Evolutionary conservation across 1,139 yeast species (phyloP).

Genomic region (Kodamaea suecica): DNA sequence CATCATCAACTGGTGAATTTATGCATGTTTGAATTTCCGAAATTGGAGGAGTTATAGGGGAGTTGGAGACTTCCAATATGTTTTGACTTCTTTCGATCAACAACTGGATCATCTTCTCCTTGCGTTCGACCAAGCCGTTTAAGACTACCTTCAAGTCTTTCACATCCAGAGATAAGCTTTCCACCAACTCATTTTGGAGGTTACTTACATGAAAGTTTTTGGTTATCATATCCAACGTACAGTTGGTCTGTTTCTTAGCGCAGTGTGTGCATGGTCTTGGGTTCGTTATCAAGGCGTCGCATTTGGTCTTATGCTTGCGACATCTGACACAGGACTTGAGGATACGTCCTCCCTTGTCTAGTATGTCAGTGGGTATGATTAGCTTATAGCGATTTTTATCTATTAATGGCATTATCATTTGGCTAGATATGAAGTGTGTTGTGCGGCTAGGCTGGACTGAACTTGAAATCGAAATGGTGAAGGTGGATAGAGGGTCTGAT

Average conservation of each 20-base stretch:
- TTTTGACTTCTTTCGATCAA: conserved; percentile 21
- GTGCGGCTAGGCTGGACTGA: too few relatives aligned
- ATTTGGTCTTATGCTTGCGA: conserved; percentile 61
- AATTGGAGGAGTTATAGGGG: conserved; percentile 12
- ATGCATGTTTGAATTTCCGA: conserved; percentile 31
- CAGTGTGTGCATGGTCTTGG: conserved; percentile 63
- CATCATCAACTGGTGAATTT: conserved; percentile 15
- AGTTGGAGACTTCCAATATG: conserved; percentile 5
- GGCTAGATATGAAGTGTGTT: too few relatives aligned
- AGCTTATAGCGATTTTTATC: conserved; percentile 7
- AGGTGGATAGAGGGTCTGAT: too few relatives aligned
- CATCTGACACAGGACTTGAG: conserved; percentile 62
- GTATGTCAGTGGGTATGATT: conserved; percentile 8
- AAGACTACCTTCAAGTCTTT: conserved; percentile 25
- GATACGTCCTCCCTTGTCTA: conserved; percentile 7
- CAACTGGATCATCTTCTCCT: conserved; percentile 23
- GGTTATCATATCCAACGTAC: conserved; percentile 45
- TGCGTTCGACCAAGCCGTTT: conserved; percentile 25
- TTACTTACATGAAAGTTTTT: conserved; percentile 21
- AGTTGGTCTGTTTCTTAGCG: conserved; percentile 45
- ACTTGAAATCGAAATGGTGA: too few relatives aligned
- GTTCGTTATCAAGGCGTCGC: conserved; percentile 51
- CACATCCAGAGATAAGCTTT: conserved; percentile 32
- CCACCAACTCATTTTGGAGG: conserved; percentile 23
- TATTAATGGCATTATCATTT: conserved; percentile 7